These are phyloP conservation scores for Colletotrichum incanum DNA, from an alignment of 2,329 filamentous ascomycete genomes.

Conservation along the genomic window DNA sequence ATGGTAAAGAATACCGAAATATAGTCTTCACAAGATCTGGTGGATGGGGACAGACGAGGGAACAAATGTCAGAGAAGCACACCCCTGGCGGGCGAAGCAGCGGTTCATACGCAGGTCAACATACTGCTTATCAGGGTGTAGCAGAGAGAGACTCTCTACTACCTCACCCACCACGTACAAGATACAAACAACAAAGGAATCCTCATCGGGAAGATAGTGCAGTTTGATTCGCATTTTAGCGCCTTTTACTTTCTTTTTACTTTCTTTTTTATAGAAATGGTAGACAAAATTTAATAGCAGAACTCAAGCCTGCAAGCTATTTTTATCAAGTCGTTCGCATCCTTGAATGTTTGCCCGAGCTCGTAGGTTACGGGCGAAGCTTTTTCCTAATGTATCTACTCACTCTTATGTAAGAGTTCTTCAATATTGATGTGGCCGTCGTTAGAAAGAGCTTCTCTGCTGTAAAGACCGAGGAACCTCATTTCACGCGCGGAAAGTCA, in stretches of 20 bases:
- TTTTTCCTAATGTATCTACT: no score
- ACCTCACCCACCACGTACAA: slow-evolving; percentile 2
- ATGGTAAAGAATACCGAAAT: slow-evolving; percentile 12
- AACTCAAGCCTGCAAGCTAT: no score
- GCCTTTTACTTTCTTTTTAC: no score
- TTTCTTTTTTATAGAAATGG: background rate
- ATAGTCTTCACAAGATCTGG: slow-evolving; percentile 27
- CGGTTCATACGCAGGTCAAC: slow-evolving; percentile 17
- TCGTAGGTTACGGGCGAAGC: no score
- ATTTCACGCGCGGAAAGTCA: no score
- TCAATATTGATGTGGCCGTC: no score
- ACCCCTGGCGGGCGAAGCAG: slow-evolving; percentile 15
- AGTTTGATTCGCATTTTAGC: background rate
- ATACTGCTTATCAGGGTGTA: background rate
- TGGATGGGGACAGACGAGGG: slow-evolving; percentile 19
- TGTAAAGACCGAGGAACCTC: no score
- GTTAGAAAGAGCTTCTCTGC: no score
- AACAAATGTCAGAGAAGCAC: slow-evolving; percentile 9
- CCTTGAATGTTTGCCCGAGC: no score
- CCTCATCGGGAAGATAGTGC: background rate
- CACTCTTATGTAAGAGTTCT: no score
- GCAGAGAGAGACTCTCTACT: slow-evolving; percentile 3
- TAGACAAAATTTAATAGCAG: no score
- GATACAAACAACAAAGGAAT: slow-evolving; percentile 12
- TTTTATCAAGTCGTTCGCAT: no score